phyloP scores from a whole-genome alignment of 352 stramenopile species.

The Pythium brachiatum region DNA sequence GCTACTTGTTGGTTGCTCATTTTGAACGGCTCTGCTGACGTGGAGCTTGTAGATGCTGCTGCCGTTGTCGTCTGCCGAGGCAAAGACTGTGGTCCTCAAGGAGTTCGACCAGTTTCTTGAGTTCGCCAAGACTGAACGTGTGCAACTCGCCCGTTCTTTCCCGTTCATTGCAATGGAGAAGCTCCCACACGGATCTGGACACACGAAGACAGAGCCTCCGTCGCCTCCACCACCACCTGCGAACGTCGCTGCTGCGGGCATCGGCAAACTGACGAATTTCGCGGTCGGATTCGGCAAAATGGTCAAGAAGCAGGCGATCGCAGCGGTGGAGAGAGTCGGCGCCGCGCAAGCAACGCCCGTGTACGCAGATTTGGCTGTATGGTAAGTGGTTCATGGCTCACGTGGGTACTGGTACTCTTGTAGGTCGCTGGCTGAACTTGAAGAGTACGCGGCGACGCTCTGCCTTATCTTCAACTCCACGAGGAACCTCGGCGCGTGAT shows the following conservation, averaged over 20 bases:
- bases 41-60: conserved; percentile 42
- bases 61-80: conserved; percentile 41
- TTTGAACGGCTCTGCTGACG: background rate
- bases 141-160: conserved; percentile 56
- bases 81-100: conserved; percentile 47
- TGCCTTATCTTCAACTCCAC: conserved; percentile 76
- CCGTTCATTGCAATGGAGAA: conserved; percentile 47
- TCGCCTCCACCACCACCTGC: conserved; percentile 13
- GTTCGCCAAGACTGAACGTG: conserved; percentile 38
- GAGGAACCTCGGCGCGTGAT: conserved; percentile 48
- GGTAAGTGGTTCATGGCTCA: background rate
- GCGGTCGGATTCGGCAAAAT: conserved; percentile 79
- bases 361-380: conserved; percentile 25
- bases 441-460: conserved; percentile 69
- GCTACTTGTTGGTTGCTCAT: too few relatives aligned
- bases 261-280: conserved; percentile 79
- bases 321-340: conserved; percentile 72
- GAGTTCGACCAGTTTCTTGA: conserved; percentile 62
- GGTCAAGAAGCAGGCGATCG: conserved; percentile 85
- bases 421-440: conserved; percentile 44
- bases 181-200: background rate
- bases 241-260: conserved; percentile 30
- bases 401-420: background rate
- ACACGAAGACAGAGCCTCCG: background rate
- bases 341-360: conserved; percentile 50